Conservation (phyloP, 1,284 basidiomycete genomes). For the Gomphus bonarii region DNA sequence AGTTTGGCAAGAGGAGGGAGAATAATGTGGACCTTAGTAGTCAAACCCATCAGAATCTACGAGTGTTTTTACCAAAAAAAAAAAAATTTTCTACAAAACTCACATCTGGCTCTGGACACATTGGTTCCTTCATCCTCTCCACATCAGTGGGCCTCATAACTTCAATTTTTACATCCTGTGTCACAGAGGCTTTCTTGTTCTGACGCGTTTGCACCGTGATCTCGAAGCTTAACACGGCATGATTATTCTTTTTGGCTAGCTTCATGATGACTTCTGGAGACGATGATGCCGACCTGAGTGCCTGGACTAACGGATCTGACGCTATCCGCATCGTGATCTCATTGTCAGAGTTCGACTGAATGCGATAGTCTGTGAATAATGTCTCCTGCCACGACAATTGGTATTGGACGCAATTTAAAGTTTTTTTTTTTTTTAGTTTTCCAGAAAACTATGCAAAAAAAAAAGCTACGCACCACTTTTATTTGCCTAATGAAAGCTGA, state of each 20-base stretch:
- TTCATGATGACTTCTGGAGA: constrained; percentile 68
- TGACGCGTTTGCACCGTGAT: constrained; percentile 45
- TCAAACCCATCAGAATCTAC: not conserved
- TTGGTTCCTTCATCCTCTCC: constrained; percentile 64
- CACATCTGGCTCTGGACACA: constrained; percentile 86
- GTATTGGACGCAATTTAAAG: constrained; percentile 5
- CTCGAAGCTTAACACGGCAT: constrained; percentile 66
- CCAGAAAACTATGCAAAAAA: not conserved
- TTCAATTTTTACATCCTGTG: constrained; percentile 68
- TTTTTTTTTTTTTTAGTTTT: not conserved
- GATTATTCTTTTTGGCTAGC: constrained; percentile 73
- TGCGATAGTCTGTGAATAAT: constrained; percentile 73
- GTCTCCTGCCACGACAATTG: constrained; percentile 31
- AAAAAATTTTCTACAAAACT: no score
- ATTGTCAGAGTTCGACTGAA: constrained; percentile 80
- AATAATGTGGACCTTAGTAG: constrained; percentile 76
- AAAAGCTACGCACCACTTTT: constrained; percentile 27
- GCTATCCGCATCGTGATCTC: constrained; percentile 68
- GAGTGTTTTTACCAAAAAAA: not conserved
- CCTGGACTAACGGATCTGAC: constrained; percentile 67
- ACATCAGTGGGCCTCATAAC: constrained; percentile 69
- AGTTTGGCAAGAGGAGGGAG: constrained; percentile 72
- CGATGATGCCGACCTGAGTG: constrained; percentile 53
- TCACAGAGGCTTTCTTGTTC: constrained; percentile 35
- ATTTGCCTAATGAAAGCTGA: constrained; percentile 20